phyloP scores from a whole-genome alignment of 2,329 filamentous ascomycete species.

The Dothistroma pini region DNA sequence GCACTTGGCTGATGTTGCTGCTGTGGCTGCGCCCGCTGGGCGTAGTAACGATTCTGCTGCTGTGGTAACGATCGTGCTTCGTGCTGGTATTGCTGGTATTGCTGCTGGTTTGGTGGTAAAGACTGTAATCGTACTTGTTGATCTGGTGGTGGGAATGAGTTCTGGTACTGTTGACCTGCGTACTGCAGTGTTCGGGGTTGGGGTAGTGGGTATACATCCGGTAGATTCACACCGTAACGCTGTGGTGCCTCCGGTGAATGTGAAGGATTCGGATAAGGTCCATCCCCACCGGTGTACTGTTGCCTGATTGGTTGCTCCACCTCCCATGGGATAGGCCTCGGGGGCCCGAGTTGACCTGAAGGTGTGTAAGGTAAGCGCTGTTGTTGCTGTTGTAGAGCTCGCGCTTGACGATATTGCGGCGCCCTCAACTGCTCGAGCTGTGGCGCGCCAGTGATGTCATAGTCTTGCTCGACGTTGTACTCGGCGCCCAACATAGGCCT shows the following conservation, averaged over 20 bases:
- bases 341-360: not conserved
- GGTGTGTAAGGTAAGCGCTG: constrained; percentile 2
- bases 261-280: not conserved
- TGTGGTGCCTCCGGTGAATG: not conserved
- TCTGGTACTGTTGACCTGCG: constrained; percentile 8
- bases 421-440: not conserved
- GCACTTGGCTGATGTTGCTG: not conserved
- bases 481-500: not conserved
- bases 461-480: not conserved
- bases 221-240: not conserved
- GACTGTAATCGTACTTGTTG: not conserved
- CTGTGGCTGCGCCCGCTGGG: constrained; percentile 11
- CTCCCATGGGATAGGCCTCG: constrained; percentile 6
- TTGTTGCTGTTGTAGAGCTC: not conserved
- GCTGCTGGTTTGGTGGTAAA: constrained; percentile 10
- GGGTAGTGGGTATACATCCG: not conserved
- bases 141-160: not conserved
- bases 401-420: not conserved
- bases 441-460: not conserved
- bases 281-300: not conserved
- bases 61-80: constrained; percentile 2
- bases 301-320: constrained; percentile 1
- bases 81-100: constrained; percentile 9
- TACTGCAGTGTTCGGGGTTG: constrained; percentile 4
- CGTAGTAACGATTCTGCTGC: constrained; percentile 12